Conservation (phyloP, 2,329 filamentous ascomycete species). For the Metarhizium humberi region DNA sequence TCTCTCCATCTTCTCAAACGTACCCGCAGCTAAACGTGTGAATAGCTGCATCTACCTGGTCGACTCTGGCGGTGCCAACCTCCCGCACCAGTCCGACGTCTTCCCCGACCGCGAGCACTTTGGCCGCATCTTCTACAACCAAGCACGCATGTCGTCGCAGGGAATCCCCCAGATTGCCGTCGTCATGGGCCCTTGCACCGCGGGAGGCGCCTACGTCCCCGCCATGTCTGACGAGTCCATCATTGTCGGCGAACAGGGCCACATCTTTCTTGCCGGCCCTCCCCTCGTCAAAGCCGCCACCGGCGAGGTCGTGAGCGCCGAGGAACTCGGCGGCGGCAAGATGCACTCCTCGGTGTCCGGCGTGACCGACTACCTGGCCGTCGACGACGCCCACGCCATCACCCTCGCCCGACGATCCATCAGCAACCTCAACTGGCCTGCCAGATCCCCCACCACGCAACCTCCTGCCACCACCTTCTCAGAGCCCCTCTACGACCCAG, state of each 20-base stretch:
- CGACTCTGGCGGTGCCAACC: slow-evolving; percentile 89
- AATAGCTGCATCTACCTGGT: slow-evolving; percentile 83
- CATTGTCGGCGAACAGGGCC: slow-evolving; percentile 91
- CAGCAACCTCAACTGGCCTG: slow-evolving; percentile 82
- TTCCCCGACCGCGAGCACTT: slow-evolving; percentile 95
- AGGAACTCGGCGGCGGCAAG: slow-evolving; percentile 82
- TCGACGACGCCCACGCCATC: slow-evolving; percentile 87
- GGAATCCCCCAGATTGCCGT: slow-evolving; percentile 91
- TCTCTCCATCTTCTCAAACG: no score
- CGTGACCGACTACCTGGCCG: slow-evolving; percentile 90
- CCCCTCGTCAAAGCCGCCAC: slow-evolving; percentile 94
- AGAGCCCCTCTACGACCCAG: slow-evolving; percentile 71
- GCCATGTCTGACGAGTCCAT: slow-evolving; percentile 98
- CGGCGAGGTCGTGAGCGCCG: slow-evolving; percentile 80
- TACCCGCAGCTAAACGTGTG: no score
- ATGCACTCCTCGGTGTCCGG: slow-evolving; percentile 87
- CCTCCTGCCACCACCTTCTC: slow-evolving; percentile 39
- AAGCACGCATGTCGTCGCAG: slow-evolving; percentile 81
- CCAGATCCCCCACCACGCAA: slow-evolving; percentile 15
- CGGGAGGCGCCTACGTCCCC: slow-evolving; percentile 90
- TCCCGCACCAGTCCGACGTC: slow-evolving; percentile 90
- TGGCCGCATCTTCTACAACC: slow-evolving; percentile 96
- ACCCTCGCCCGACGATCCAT: slow-evolving; percentile 77
- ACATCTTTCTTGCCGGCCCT: slow-evolving; percentile 92
- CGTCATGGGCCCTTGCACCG: slow-evolving; percentile 96